These are phyloP conservation scores for Senecio squalidus DNA, from an alignment of 140 eudicot species.

Conservation along the genomic window DNA sequence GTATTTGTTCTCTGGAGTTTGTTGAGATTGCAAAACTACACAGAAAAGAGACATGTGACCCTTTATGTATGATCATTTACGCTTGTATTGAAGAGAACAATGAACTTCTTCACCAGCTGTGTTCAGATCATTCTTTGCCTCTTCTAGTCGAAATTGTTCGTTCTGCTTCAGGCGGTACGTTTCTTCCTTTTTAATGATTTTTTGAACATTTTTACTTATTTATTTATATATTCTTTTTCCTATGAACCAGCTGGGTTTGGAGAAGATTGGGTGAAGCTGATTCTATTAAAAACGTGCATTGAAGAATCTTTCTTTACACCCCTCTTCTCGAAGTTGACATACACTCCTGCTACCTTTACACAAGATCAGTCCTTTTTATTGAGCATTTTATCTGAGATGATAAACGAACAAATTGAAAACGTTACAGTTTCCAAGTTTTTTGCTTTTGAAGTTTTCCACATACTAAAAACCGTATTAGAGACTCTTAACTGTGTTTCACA, in stretches of 20 bases:
- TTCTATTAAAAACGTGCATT: slow-evolving; percentile 59
- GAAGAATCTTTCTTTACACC: slow-evolving; percentile 46
- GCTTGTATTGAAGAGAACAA: slow-evolving; percentile 50
- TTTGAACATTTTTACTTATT: slow-evolving; percentile 1
- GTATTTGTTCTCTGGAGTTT: slow-evolving; percentile 42
- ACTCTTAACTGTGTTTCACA: slow-evolving; percentile 35
- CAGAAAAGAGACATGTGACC: slow-evolving; percentile 67
- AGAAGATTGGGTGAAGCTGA: slow-evolving; percentile 66
- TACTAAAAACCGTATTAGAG: slow-evolving; percentile 33
- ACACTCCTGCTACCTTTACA: slow-evolving; percentile 19
- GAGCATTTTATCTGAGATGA: slow-evolving; percentile 51
- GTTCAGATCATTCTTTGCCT: slow-evolving; percentile 46
- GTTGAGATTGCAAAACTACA: slow-evolving; percentile 48
- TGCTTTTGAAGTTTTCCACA: slow-evolving; percentile 33
- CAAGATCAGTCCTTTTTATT: slow-evolving; percentile 55
- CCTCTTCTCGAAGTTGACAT: slow-evolving; percentile 36
- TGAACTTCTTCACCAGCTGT: slow-evolving; percentile 35
- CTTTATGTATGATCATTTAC: slow-evolving; percentile 76
- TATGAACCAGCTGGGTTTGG: slow-evolving; percentile 45
- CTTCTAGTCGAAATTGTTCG: slow-evolving; percentile 48
- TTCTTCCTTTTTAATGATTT: neutral
- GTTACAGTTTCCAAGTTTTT: slow-evolving; percentile 36
- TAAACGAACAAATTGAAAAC: slow-evolving; percentile 56
- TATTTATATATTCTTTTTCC: neutral
- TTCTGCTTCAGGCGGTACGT: slow-evolving; percentile 53